Evolutionary conservation across 2,329 filamentous ascomycete species (phyloP).

Genomic region (Claviceps arundinis): DNA sequence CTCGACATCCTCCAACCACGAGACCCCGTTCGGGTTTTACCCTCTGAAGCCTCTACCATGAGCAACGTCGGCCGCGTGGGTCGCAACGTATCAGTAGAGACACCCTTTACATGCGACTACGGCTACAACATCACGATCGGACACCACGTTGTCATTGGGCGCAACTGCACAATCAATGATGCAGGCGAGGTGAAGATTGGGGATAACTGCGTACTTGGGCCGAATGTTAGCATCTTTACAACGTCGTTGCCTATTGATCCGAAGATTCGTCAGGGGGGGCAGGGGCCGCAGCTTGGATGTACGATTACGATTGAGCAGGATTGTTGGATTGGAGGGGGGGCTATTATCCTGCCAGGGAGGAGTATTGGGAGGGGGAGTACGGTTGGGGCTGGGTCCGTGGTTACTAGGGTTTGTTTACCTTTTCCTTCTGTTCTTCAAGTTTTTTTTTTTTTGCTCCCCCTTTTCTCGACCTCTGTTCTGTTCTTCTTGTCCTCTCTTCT

Average conservation of each 20-base stretch:
- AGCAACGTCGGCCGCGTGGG: conserved; percentile 52
- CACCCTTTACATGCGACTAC: conserved; percentile 86
- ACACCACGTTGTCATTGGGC: conserved; percentile 69
- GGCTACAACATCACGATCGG: conserved; percentile 90
- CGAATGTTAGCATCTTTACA: conserved; percentile 77
- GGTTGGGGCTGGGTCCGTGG: conserved; percentile 72
- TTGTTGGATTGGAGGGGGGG: conserved; percentile 69
- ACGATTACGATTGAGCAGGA: conserved; percentile 72
- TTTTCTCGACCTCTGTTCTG: background rate
- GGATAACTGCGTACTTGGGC: conserved; percentile 61
- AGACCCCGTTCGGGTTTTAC: conserved; percentile 42
- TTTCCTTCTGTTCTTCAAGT: background rate
- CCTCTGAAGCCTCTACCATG: conserved; percentile 36
- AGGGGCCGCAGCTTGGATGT: conserved; percentile 56
- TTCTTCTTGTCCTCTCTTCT: no score
- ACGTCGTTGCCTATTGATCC: conserved; percentile 61
- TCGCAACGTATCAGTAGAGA: conserved; percentile 65
- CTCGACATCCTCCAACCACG: conserved; percentile 56
- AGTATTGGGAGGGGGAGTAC: conserved; percentile 68
- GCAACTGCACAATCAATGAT: conserved; percentile 77
- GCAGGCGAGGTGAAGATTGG: conserved; percentile 75
- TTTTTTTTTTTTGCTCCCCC: background rate
- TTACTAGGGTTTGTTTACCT: conserved; percentile 50
- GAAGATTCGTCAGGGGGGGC: conserved; percentile 58
- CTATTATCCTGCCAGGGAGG: conserved; percentile 64